phyloP scores from a whole-genome alignment of 148 eudicot species.

The Rhododendron griersonianum region DNA sequence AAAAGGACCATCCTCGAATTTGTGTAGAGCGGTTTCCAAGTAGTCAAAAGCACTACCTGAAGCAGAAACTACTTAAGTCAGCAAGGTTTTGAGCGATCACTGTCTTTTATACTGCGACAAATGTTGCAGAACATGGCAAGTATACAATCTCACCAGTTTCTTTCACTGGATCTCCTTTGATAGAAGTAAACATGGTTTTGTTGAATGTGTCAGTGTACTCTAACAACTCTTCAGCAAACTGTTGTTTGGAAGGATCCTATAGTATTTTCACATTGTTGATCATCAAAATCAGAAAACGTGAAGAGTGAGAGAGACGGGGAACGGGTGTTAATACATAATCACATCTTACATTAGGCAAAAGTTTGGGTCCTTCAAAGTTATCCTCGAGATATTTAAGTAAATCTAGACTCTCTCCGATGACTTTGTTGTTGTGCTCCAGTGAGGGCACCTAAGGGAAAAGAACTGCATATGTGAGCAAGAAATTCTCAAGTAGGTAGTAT shows the following conservation, averaged over 20 bases:
- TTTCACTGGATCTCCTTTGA: slow-evolving; percentile 42
- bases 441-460: slow-evolving; percentile 53
- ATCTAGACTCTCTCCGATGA: slow-evolving; percentile 69
- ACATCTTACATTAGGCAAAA: slow-evolving; percentile 56
- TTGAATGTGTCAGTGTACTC: slow-evolving; percentile 31
- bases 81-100: background rate
- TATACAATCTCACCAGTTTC: slow-evolving; percentile 38
- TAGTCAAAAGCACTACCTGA: slow-evolving; percentile 60
- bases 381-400: slow-evolving; percentile 58
- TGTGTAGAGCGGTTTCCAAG: slow-evolving; percentile 60
- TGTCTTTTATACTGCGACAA: too few species aligned
- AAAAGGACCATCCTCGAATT: slow-evolving; percentile 74
- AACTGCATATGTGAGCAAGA: background rate
- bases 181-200: slow-evolving; percentile 15
- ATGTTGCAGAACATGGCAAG: background rate
- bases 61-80: slow-evolving; percentile 2
- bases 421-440: slow-evolving; percentile 59
- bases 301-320: background rate
- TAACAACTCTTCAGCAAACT: slow-evolving; percentile 61
- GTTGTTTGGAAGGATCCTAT: slow-evolving; percentile 62
- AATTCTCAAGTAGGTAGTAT: background rate
- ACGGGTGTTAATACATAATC: background rate
- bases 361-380: slow-evolving; percentile 71
- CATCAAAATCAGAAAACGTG: background rate
- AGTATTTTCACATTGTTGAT: background rate